Base-by-base conservation (phyloP, 1,139 yeast species). In the Magnusiomyces magnusii region DNA sequence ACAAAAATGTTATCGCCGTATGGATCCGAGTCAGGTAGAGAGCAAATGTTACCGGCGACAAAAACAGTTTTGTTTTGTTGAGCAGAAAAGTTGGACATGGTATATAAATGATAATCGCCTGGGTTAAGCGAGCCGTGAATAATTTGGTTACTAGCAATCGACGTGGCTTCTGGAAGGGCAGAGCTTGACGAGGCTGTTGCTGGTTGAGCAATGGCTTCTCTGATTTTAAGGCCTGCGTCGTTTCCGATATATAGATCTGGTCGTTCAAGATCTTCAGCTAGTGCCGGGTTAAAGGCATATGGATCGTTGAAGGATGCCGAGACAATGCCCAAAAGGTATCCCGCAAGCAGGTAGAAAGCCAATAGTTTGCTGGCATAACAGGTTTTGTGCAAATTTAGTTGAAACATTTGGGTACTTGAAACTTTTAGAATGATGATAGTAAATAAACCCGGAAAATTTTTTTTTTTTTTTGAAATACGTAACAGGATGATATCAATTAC, bases 131-230 rank as follows among this genome's bases (percentile, higher is more conserved):
- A 3, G 2, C 31, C 23, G 17, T 27, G 24, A n/a, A 52, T 19
- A 10, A 53, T 19, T 15, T 57, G 53, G 39, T 23, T 58, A 25
- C 28, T 41, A 3, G 57, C 24, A 15, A 59, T 25, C 2, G 42
- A 19, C 9, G 51, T 49, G 2, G 47, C 23, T 17, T 13, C 47
- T 15, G 54, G 44, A 5, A 39, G 5, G 9, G 53, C 27, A 21
- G 49, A 9, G 49, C 17, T 9, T 5, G 49, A 44, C 5, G 44
- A 15, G 19, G 44, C 19, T 9, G 44, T 9, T 10, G 44, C 44
- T 17, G 17, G 5, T 3, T 44, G 25, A 19, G 25, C 49, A 3
- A 44, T 44, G 10, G 5, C 15, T 3, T 44, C 49, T 19, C 27
- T 19, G 10, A 21, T 44, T n/a, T 23, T 21, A 21, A 44, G 10